These are phyloP conservation scores for Begonia peltatifolia DNA, from an alignment of 306 rosid genomes.

Conservation along the genomic window DNA sequence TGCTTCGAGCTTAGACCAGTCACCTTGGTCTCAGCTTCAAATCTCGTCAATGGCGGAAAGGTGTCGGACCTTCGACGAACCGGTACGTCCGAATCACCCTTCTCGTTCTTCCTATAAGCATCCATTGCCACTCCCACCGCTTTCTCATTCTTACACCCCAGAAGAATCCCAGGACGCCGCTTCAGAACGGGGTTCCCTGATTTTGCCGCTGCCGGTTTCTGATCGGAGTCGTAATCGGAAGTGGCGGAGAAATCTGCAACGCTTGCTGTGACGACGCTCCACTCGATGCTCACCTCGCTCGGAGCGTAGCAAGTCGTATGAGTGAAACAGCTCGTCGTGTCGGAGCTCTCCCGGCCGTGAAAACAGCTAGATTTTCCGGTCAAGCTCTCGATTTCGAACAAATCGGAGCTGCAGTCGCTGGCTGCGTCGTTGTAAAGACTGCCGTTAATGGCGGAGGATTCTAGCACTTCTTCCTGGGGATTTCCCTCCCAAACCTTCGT, in stretches of 20 bases:
- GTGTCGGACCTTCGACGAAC: constrained; percentile 19
- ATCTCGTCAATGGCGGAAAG: constrained; percentile 25
- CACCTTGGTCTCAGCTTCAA: constrained; percentile 34
- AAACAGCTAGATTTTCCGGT: constrained; percentile 35
- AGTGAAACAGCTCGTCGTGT: constrained; percentile 35
- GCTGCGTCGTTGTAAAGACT: constrained; percentile 36
- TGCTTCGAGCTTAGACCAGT: constrained; percentile 29
- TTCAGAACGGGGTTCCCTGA: constrained; percentile 19
- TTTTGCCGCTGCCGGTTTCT: constrained; percentile 25
- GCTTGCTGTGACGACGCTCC: constrained; percentile 92
- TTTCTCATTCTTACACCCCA: constrained; percentile 72
- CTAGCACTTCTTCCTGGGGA: constrained; percentile 19
- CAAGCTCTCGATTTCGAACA: constrained; percentile 76
- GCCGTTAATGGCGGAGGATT: constrained; percentile 11
- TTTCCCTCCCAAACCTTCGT: no score
- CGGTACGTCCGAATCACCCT: constrained; percentile 11
- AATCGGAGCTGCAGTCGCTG: constrained; percentile 93
- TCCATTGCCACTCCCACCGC: constrained; percentile 55
- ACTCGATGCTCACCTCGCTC: constrained; percentile 87
- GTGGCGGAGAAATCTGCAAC: constrained; percentile 54
- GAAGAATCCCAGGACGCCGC: constrained; percentile 21
- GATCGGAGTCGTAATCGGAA: constrained; percentile 60
- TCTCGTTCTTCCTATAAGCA: constrained; percentile 30
- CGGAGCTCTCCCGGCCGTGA: constrained; percentile 30
- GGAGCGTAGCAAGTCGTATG: constrained; percentile 77